Evolutionary conservation across 2,329 filamentous ascomycete species (phyloP), one percentile per base, ranked within the genome.

Genomic region (Calonectria naviculata): DNA sequence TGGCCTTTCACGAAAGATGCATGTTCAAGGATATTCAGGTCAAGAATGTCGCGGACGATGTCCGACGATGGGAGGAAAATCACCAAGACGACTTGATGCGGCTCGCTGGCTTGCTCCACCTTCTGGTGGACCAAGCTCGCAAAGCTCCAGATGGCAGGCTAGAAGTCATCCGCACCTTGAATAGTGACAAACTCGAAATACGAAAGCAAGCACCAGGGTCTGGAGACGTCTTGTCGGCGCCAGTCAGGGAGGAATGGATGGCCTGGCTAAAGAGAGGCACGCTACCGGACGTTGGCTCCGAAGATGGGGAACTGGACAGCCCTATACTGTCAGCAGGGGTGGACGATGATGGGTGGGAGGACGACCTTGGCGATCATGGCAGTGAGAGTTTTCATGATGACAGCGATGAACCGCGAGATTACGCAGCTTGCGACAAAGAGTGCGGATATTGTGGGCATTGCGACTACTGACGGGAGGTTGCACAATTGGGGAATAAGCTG

Each of bases 1-100:
- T 86, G 2, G 86, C 84, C 0, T 85, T 83, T 69, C 86, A 87
- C 60, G 66, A 75, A 6, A 62, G 49, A 1, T 83, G 84, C 0
- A 7, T 73, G 1, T 86, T 87, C 66, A 52, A 6, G 9, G 44
- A 87, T 10, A 81, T 83, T 2, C 71, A 79, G 31, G 73, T 85
- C 36, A 73, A 74, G 21, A 76, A 85, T 42, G 76, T 84, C 2
- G 68, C 73, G 1, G 71, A 76, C 0, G 70, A 81, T 4, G 72
- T 86, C 24, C 61, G 73, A 3, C 56, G 72, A 1, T 87, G 85
- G 85, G 84, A 87, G 67, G 70, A 67, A 7, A 66, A 78, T 5
- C 80, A 83, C 41, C 74, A 79, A 19, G 24, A 65, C 1, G 75
- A 75, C 0, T 77, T 87, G 7, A 74, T 78, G 2, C 76, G 73